These are phyloP conservation scores for Grosmannia serpens DNA, from an alignment of 2,329 filamentous ascomycete species.

Conservation along the genomic window DNA sequence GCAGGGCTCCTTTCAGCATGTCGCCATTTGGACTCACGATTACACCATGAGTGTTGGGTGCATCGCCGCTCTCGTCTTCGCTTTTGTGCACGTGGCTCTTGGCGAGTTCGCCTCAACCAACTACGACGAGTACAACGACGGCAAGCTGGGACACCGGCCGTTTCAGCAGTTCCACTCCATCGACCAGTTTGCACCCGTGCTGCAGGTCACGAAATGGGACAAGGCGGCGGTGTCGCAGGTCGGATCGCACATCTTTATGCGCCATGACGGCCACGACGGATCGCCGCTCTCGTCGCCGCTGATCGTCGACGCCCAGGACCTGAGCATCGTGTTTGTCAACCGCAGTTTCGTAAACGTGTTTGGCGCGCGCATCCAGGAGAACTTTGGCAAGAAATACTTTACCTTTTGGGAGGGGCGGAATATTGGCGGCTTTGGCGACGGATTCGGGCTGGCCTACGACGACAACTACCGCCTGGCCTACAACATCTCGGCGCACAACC, in stretches of 20 bases:
- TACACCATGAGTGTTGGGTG: background rate
- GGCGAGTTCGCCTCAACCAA: background rate
- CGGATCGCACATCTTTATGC: constrained; percentile 8
- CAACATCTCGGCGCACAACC: constrained; percentile 27
- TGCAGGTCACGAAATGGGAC: constrained; percentile 7
- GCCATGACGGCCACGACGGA: constrained; percentile 6
- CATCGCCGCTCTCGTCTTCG: background rate
- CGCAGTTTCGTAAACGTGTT: constrained; percentile 4
- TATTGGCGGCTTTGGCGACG: constrained; percentile 3
- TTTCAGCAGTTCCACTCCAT: constrained; percentile 1
- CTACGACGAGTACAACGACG: constrained; percentile 5
- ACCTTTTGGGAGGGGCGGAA: constrained; percentile 8
- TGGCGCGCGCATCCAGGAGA: constrained; percentile 7
- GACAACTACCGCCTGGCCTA: constrained; percentile 4
- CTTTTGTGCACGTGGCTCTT: constrained; percentile 8
- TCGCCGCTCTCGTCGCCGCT: constrained; percentile 3
- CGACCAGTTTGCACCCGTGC: constrained; percentile 2
- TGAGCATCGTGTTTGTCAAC: constrained; percentile 5
- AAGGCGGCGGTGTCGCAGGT: background rate
- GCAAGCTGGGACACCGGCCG: constrained; percentile 6
- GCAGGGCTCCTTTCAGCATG: background rate
- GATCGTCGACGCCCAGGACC: constrained; percentile 4
- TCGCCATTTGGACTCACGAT: background rate
- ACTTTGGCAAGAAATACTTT: constrained; percentile 3
- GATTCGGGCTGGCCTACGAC: constrained; percentile 5